phyloP scores from a whole-genome alignment of 768 basidiomycete genomes.

The Kwoniella botswanensis region DNA sequence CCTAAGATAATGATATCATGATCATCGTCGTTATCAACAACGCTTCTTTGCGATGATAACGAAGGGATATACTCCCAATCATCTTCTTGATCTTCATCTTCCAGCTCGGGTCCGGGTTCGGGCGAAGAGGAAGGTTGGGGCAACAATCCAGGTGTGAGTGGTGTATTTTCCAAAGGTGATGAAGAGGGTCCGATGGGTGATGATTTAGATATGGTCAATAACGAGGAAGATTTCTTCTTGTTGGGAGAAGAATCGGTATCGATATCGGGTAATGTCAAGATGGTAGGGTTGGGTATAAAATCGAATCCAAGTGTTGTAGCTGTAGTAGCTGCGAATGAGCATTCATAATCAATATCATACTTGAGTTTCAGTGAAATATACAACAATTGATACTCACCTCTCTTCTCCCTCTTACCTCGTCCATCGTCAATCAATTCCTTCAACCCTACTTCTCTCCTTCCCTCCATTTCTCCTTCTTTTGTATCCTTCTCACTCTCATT shows the following conservation, averaged over 20 bases:
- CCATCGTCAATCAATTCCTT: slow-evolving; percentile 43
- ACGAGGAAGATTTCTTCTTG: slow-evolving; percentile 2
- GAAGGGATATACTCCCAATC: slow-evolving; percentile 37
- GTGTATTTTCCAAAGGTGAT: slow-evolving; percentile 22
- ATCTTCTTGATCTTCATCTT: slow-evolving; percentile 22
- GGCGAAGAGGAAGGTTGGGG: slow-evolving; percentile 6
- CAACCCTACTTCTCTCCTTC: slow-evolving; percentile 38
- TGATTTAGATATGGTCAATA: slow-evolving; percentile 17
- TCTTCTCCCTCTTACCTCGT: slow-evolving; percentile 44
- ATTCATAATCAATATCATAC: background rate
- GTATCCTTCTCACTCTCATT: background rate
- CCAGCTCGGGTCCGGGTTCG: slow-evolving; percentile 14
- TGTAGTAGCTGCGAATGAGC: slow-evolving; percentile 42
- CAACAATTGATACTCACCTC: slow-evolving; percentile 46
- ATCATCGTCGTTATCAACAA: slow-evolving; percentile 31
- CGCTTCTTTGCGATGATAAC: background rate
- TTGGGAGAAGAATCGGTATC: background rate
- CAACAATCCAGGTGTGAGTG: slow-evolving; percentile 28
- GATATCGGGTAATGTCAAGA: slow-evolving; percentile 43
- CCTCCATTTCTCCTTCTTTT: slow-evolving; percentile 5
- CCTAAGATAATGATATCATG: slow-evolving; percentile 48
- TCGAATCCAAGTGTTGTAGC: slow-evolving; percentile 53
- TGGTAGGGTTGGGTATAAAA: slow-evolving; percentile 45
- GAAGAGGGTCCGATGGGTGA: background rate
- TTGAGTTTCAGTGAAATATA: too few species aligned